Percentiles rank a stretch among this genome's conserved stretches.
Conservation (phyloP, 2,329 filamentous ascomycete genomes). For the Cadophora sp. region DNA sequence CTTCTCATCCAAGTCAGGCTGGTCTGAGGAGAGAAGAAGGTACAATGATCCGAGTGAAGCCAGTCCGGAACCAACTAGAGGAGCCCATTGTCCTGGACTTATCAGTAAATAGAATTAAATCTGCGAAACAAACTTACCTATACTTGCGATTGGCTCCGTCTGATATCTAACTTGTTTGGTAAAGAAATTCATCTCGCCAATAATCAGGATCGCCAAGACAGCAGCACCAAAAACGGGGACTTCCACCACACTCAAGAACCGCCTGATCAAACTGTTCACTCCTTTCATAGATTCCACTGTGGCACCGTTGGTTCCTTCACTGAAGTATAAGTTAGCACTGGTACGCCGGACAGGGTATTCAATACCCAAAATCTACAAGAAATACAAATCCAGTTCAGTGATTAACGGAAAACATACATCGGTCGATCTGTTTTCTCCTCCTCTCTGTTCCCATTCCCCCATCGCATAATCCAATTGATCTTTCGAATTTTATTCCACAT, state of each 20-base stretch:
- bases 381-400: too few relatives aligned
- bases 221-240: conserved; percentile 65
- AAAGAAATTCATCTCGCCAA: conserved; percentile 71
- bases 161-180: conserved; percentile 61
- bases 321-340: not conserved
- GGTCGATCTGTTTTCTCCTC: conserved; percentile 47
- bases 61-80: conserved; percentile 63
- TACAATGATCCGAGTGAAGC: conserved; percentile 66
- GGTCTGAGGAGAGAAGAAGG: conserved; percentile 49
- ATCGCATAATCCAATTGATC: conserved; percentile 62
- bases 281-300: conserved; percentile 58
- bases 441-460: conserved; percentile 43
- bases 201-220: conserved; percentile 63
- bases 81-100: conserved; percentile 63
- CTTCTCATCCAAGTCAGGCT: conserved; percentile 25
- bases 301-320: conserved; percentile 60
- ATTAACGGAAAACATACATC: conserved; percentile 46
- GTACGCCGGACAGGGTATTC: too few relatives aligned
- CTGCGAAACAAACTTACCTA: conserved; percentile 54
- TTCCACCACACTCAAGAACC: conserved; percentile 61
- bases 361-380: too few relatives aligned
- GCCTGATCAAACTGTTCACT: conserved; percentile 61
- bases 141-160: conserved; percentile 66
- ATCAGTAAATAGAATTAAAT: conserved; percentile 16
- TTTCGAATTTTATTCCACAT: conserved; percentile 71